Evolutionary conservation across 2,329 filamentous ascomycete genomes (phyloP).

Genomic region (Botrytis galanthina): DNA sequence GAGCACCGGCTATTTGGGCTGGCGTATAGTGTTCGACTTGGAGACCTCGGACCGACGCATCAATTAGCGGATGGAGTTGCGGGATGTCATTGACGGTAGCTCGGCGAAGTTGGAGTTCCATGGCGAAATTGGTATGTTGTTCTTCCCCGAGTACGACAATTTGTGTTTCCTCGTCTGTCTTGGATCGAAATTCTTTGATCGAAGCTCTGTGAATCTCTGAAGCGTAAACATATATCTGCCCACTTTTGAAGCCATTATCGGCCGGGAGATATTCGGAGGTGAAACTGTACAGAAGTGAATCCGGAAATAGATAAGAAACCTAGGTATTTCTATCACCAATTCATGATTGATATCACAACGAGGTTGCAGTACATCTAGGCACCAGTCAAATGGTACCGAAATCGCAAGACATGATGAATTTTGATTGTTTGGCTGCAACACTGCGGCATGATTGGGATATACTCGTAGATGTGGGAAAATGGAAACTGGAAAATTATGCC

Average conservation of each 20-base stretch:
- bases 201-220: not conserved
- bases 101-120: slow-evolving; percentile 21
- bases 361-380: slow-evolving; percentile 6
- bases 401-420: not conserved
- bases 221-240: not conserved
- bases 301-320: not conserved
- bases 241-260: slow-evolving; percentile 1
- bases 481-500: not conserved
- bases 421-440: not conserved
- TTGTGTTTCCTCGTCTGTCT: not conserved
- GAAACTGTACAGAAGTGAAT: not conserved
- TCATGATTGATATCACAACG: not conserved
- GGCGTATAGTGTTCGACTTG: slow-evolving; percentile 23
- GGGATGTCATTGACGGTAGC: slow-evolving; percentile 27
- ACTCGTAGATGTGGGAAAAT: not conserved
- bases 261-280: slow-evolving; percentile 1
- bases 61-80: slow-evolving; percentile 23
- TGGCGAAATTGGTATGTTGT: not conserved
- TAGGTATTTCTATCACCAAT: not conserved
- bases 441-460: not conserved
- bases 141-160: not conserved
- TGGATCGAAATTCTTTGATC: not conserved
- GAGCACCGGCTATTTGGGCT: slow-evolving; percentile 21
- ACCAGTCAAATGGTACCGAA: slow-evolving; percentile 5
- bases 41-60: slow-evolving; percentile 24